Conservation (phyloP, 495 filamentous ascomycete species). For the Xylaria intraflava region DNA sequence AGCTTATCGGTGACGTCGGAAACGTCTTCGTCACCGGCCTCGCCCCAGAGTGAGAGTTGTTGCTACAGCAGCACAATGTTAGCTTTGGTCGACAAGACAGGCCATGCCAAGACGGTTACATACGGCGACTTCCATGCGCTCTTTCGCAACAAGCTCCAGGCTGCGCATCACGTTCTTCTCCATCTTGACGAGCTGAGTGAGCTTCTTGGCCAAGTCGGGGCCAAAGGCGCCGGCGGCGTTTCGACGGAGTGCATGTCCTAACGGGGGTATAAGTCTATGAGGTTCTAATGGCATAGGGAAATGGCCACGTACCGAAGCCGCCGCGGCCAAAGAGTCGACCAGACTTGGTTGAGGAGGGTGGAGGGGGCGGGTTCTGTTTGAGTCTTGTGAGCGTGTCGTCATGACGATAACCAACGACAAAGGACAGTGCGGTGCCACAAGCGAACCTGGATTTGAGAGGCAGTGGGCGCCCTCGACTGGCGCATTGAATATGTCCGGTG, state of each 20-base stretch:
- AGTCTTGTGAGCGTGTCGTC: conserved; percentile 10
- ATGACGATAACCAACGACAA: neutral
- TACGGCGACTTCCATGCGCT: conserved; percentile 98
- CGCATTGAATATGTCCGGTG: conserved; percentile 99
- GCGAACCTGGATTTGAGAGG: conserved; percentile 44
- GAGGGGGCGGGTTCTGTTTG: conserved; percentile 85
- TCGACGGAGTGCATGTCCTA: conserved; percentile 92
- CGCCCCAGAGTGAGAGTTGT: conserved; percentile 98
- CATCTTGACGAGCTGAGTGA: conserved; percentile 98
- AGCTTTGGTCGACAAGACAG: neutral
- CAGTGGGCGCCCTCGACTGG: conserved; percentile 85
- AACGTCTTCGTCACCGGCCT: conserved; percentile 93
- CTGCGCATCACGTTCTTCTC: conserved; percentile 99
- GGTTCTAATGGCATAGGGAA: neutral
- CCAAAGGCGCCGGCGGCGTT: conserved; percentile 89
- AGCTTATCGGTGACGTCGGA: conserved; percentile 99
- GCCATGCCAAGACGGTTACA: conserved; percentile 24
- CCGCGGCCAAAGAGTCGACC: conserved; percentile 78
- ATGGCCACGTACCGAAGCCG: conserved; percentile 60
- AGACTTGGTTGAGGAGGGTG: conserved; percentile 82
- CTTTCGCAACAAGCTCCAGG: conserved; percentile 87
- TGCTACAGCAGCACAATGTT: conserved; percentile 52
- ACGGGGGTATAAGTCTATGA: conserved; percentile 14
- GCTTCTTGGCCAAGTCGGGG: conserved; percentile 93
- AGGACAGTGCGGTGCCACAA: neutral